phyloP scores from a whole-genome alignment of 1,284 basidiomycete genomes.

The Cerioporus squamosus region DNA sequence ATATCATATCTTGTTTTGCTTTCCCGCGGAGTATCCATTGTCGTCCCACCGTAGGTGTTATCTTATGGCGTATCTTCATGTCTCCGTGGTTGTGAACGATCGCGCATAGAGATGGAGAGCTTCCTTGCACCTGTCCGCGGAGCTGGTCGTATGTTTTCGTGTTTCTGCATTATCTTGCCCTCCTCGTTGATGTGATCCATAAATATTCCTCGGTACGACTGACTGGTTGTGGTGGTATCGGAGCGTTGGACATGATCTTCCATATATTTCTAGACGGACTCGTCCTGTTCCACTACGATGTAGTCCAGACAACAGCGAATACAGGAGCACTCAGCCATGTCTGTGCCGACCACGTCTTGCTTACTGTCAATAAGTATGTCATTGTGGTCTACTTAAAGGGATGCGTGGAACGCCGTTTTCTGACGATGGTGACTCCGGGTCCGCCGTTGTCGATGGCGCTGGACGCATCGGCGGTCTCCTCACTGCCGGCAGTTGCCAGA shows the following conservation, averaged over 20 bases:
- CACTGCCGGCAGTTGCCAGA: too few species aligned
- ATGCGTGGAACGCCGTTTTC: too few species aligned
- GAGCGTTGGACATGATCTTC: slow-evolving; percentile 13
- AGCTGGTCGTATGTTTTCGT: slow-evolving; percentile 10
- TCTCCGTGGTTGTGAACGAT: slow-evolving; percentile 10
- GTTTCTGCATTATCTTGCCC: slow-evolving; percentile 16
- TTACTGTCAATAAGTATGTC: too few species aligned
- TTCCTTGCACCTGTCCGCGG: slow-evolving; percentile 14
- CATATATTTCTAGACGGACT: slow-evolving; percentile 30
- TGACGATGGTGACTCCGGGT: too few species aligned
- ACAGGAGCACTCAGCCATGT: slow-evolving; percentile 3
- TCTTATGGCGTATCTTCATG: slow-evolving; percentile 17
- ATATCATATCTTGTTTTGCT: slow-evolving; percentile 22
- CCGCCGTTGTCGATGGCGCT: too few species aligned
- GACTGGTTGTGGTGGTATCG: slow-evolving; percentile 16
- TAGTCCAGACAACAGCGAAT: slow-evolving; percentile 18
- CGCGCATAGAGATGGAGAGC: slow-evolving; percentile 20
- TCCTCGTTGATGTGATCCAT: slow-evolving; percentile 8
- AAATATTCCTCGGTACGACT: slow-evolving; percentile 14
- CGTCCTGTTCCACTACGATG: slow-evolving; percentile 18
- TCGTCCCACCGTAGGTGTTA: slow-evolving; percentile 15
- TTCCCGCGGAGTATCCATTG: slow-evolving; percentile 2
- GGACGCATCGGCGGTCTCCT: too few species aligned
- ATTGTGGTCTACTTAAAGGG: too few species aligned
- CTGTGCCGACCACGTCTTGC: too few species aligned